Conservation (phyloP, 2,329 filamentous ascomycete species). For the Aspergillus texensis region DNA sequence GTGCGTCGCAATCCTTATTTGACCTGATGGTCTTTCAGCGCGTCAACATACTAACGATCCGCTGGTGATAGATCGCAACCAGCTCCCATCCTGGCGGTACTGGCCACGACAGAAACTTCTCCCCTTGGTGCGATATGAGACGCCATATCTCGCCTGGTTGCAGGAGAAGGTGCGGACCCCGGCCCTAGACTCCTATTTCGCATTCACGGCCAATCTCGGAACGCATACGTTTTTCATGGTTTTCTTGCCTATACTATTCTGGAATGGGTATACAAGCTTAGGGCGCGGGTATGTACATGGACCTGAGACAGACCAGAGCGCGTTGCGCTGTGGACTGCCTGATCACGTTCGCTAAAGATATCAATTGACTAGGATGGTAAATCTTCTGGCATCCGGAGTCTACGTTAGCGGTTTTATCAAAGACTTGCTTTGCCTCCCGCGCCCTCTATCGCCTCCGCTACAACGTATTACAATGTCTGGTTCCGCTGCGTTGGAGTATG, state of each 20-base stretch:
- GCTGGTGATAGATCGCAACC: conserved; percentile 67
- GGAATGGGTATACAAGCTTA: conserved; percentile 85
- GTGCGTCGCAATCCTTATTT: conserved; percentile 43
- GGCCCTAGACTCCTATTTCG: conserved; percentile 92
- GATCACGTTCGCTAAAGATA: conserved; percentile 16
- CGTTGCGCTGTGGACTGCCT: not conserved
- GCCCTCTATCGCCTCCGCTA: conserved; percentile 87
- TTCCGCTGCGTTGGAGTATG: conserved; percentile 91
- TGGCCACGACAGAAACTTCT: conserved; percentile 76
- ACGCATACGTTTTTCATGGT: conserved; percentile 99
- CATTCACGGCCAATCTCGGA: conserved; percentile 91
- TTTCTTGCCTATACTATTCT: conserved; percentile 90
- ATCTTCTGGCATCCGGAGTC: conserved; percentile 76
- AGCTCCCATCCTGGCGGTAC: conserved; percentile 88
- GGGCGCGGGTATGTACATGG: conserved; percentile 74
- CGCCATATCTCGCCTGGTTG: conserved; percentile 85
- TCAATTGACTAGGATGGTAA: conserved; percentile 52
- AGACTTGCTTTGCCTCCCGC: conserved; percentile 87
- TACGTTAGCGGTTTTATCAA: conserved; percentile 93
- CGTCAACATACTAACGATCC: conserved; percentile 17
- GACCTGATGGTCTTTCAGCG: not conserved
- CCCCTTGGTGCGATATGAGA: conserved; percentile 90
- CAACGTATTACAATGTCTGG: conserved; percentile 97
- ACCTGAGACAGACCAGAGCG: not conserved
- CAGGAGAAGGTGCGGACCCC: conserved; percentile 80